Base-by-base conservation (phyloP, 2,329 filamentous ascomycete genomes). In the Botrytis cinerea region DNA sequence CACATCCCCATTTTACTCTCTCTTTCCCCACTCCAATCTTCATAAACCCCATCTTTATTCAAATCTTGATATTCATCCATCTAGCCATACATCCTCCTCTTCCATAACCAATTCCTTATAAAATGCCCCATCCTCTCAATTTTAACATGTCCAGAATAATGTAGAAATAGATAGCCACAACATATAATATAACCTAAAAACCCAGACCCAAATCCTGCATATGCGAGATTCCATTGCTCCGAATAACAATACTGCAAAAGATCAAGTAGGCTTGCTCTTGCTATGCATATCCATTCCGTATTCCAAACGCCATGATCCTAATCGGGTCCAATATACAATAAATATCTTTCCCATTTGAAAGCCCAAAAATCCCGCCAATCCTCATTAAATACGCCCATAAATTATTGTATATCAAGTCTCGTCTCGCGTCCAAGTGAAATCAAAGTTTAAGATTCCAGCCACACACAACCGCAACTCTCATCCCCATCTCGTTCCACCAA, bases 381-480 rank as follows among this genome's bases (percentile, higher is more conserved):
- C 32, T 35, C 35, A 38, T 22, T 8, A 38, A 63, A 25, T 35
- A 63, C 59, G 43, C 68, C 28, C 54, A 57, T 18, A 57, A 18
- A 62, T 63, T n/a, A 70, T 51, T 59, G 7, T 40, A 61, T 20
- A 38, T 16, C 35, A 16, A 45, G 16, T 32, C n/a, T 43, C 40
- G 66, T 25, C 22, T 43, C n/a, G 4, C 7, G 6, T 48, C 35
- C n/a, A n/a, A 43, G 38, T 57, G 16, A 57, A n/a, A 38, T 43
- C 25, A n/a, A 71, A 18, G 62, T 46, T 72, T 46, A 74, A 67
- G 73, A 72, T 46, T 63, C 60, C n/a, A 75, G 38, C 74, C 74
- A 75, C 22, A 75, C 72, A 59, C 74, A 75, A 62, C 74, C 74
- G 32, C 74, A 75, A 43, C 61, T 67, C 40, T n/a, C 38, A 38